Conservation (phyloP, 495 filamentous ascomycete genomes). For the Alectoria sarmentosa region DNA sequence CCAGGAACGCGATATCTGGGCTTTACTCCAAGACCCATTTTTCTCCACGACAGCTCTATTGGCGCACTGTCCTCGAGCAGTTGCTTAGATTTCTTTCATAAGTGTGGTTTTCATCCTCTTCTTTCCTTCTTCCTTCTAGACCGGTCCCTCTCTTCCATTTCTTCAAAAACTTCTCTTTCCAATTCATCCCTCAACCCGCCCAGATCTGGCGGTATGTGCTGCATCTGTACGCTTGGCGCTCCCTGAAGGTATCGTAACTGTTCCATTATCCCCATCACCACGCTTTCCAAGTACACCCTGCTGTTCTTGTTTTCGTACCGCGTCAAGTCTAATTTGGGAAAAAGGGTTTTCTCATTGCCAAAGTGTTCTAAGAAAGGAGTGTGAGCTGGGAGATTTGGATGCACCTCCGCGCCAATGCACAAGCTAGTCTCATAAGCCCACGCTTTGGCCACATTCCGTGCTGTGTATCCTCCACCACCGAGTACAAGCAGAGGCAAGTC, state of each 20-base stretch:
- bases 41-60: background rate
- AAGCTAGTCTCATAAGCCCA: constrained; percentile 96
- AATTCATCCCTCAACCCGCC: constrained; percentile 67
- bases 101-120: constrained; percentile 5
- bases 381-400: constrained; percentile 62
- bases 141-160: constrained; percentile 55
- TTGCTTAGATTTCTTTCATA: background rate
- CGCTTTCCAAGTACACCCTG: constrained; percentile 61
- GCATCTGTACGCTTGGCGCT: constrained; percentile 82
- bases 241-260: constrained; percentile 79
- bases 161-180: constrained; percentile 69
- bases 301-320: constrained; percentile 73
- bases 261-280: constrained; percentile 69
- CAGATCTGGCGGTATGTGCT: constrained; percentile 72
- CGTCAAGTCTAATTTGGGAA: constrained; percentile 64
- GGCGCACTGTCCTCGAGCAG: background rate
- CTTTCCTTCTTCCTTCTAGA: constrained; percentile 43
- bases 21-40: background rate
- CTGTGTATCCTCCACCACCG: constrained; percentile 95
- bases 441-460: constrained; percentile 88
- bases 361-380: constrained; percentile 77
- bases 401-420: constrained; percentile 72
- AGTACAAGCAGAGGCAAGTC: constrained; percentile 77
- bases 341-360: constrained; percentile 66
- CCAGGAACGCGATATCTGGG: background rate